Conservation (phyloP, 1,139 yeast genomes). For the Yamadazyma jaroonii region DNA sequence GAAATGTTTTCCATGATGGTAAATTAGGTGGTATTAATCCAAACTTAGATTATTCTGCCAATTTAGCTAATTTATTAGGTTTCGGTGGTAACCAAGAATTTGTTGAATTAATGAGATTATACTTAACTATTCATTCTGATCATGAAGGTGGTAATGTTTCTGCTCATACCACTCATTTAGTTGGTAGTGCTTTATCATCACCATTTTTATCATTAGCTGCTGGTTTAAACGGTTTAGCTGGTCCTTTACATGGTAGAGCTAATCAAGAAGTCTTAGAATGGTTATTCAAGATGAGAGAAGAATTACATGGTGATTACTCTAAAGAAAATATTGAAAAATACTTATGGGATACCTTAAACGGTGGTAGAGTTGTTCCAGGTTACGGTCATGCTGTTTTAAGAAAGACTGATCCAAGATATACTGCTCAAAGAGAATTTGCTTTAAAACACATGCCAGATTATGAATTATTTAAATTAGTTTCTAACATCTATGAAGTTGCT, state of each 20-base stretch:
- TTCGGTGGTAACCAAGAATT: constrained; percentile 77
- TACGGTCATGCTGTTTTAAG: constrained; percentile 97
- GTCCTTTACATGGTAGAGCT: constrained; percentile 98
- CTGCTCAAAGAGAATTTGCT: constrained; percentile 96
- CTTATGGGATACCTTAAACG: constrained; percentile 87
- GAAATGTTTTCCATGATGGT: constrained; percentile 86
- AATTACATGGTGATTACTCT: constrained; percentile 69
- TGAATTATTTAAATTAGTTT: constrained; percentile 86
- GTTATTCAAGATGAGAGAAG: constrained; percentile 78
- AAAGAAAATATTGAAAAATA: constrained; percentile 78
- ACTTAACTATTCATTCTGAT: constrained; percentile 93
- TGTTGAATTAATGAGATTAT: constrained; percentile 86
- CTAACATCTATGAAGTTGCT: constrained; percentile 90
- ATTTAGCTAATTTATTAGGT: constrained; percentile 83
- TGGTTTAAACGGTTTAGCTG: constrained; percentile 95
- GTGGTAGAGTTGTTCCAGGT: constrained; percentile 97
- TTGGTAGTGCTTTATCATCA: constrained; percentile 92
- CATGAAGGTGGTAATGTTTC: constrained; percentile 99
- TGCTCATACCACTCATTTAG: constrained; percentile 96
- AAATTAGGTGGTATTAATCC: constrained; percentile 70
- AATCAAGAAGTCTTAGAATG: constrained; percentile 97
- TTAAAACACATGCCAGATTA: constrained; percentile 96
- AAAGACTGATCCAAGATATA: constrained; percentile 96
- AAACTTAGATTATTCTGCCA: constrained; percentile 86
- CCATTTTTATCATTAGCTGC: constrained; percentile 93